Evolutionary conservation across 1,284 basidiomycete genomes (phyloP).

Genomic region (Psilocybe mexicana): DNA sequence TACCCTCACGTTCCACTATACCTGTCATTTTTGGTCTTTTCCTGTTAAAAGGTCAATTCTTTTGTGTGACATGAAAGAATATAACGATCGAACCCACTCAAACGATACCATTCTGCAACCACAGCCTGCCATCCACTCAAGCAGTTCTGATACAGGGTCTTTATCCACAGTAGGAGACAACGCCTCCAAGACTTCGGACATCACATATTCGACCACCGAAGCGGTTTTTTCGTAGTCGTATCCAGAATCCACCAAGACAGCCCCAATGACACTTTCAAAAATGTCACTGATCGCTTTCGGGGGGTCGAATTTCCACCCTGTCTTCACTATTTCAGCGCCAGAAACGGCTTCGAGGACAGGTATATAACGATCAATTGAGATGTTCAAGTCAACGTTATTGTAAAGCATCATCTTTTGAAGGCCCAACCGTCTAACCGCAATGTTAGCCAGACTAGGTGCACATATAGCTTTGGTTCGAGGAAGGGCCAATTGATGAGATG

Average conservation of each 20-base stretch:
- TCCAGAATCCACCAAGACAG: conserved; percentile 78
- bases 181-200: conserved; percentile 60
- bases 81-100: conserved; percentile 29
- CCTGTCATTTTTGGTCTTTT: conserved; percentile 47
- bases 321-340: conserved; percentile 59
- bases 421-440: conserved; percentile 63
- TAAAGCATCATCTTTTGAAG: conserved; percentile 74
- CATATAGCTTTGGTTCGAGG: conserved; percentile 75
- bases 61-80: neutral
- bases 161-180: conserved; percentile 57
- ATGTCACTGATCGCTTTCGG: conserved; percentile 80
- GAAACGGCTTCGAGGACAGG: conserved; percentile 57
- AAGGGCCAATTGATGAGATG: conserved; percentile 73
- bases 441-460: conserved; percentile 65
- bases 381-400: conserved; percentile 67
- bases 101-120: conserved; percentile 50
- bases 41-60: conserved; percentile 31
- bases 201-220: conserved; percentile 56
- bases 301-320: conserved; percentile 80
- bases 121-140: conserved; percentile 57
- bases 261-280: conserved; percentile 83
- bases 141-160: conserved; percentile 69
- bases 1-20: conserved; percentile 47
- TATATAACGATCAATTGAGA: conserved; percentile 61
- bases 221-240: conserved; percentile 69